phyloP scores from a whole-genome alignment of 2,329 filamentous ascomycete genomes.

The Aspergillus sergii region DNA sequence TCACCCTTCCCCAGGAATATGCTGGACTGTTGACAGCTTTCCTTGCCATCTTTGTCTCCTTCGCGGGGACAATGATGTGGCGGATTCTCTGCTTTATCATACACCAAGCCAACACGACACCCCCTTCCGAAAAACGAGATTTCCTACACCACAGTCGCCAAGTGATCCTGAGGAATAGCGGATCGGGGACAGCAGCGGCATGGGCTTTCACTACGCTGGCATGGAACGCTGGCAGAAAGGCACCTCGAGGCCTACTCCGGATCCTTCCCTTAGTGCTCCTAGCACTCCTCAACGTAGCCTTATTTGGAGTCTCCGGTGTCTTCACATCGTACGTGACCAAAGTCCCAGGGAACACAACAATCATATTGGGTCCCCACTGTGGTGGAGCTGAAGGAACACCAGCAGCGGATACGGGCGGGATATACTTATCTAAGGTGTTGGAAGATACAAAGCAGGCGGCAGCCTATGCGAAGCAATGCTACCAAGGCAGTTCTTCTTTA shows the following conservation, averaged over 20 bases:
- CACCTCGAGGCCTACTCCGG: background rate
- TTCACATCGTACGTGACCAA: constrained; percentile 38
- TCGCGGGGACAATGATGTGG: constrained; percentile 31
- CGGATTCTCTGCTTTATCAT: constrained; percentile 30
- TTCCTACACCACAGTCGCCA: constrained; percentile 36
- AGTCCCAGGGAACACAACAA: constrained; percentile 31
- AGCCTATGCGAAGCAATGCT: constrained; percentile 27
- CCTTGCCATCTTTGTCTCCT: constrained; percentile 29
- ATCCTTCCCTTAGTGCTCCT: constrained; percentile 24
- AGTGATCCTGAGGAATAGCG: constrained; percentile 33
- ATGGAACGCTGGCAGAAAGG: background rate
- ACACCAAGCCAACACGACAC: constrained; percentile 25
- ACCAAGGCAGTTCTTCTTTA: constrained; percentile 12
- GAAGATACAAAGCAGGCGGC: constrained; percentile 26
- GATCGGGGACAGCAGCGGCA: background rate
- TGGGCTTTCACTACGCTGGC: constrained; percentile 8
- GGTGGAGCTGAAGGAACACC: constrained; percentile 8
- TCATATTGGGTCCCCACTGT: constrained; percentile 32
- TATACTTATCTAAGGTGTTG: constrained; percentile 8
- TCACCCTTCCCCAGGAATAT: constrained; percentile 26
- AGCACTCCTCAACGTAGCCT: constrained; percentile 21
- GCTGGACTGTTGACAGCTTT: constrained; percentile 29
- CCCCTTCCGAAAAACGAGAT: constrained; percentile 23
- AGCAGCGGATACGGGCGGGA: no score
- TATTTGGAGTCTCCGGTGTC: constrained; percentile 31